Evolutionary conservation across 306 rosid genomes (phyloP).

Genomic region (Carpinus fangiana): DNA sequence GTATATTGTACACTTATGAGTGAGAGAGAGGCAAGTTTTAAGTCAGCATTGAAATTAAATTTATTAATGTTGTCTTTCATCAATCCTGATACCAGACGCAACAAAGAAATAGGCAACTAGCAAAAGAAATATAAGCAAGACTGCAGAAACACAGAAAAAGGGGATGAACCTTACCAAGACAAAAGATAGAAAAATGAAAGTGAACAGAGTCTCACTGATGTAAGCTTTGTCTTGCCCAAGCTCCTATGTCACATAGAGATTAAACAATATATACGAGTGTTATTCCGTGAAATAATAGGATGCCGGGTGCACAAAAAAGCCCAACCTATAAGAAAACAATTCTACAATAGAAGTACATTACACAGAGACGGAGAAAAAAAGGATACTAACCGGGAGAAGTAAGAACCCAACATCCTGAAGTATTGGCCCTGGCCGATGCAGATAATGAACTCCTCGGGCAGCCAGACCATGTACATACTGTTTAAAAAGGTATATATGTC

Average conservation of each 20-base stretch:
- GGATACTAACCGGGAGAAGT: slow-evolving; percentile 72
- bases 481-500: slow-evolving; percentile 27
- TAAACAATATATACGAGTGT: neutral
- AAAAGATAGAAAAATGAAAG: slow-evolving; percentile 74
- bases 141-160: neutral
- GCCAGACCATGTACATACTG: slow-evolving; percentile 98
- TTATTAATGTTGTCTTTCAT: neutral
- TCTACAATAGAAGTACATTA: neutral
- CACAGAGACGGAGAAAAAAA: neutral
- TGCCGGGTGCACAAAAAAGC: no score
- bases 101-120: slow-evolving; percentile 2
- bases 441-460: slow-evolving; percentile 94
- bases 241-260: slow-evolving; percentile 53
- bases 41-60: neutral
- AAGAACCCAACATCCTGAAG: slow-evolving; percentile 90
- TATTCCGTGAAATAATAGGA: no score
- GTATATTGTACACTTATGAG: neutral
- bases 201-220: slow-evolving; percentile 88
- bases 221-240: slow-evolving; percentile 86
- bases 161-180: slow-evolving; percentile 57
- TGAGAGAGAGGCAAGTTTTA: neutral
- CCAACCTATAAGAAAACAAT: slow-evolving; percentile 12
- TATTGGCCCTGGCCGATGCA: slow-evolving; percentile 87
- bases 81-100: slow-evolving; percentile 15
- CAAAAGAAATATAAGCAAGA: neutral